phyloP scores from a whole-genome alignment of 2,329 filamentous ascomycete genomes.

The Penicillium paneum region DNA sequence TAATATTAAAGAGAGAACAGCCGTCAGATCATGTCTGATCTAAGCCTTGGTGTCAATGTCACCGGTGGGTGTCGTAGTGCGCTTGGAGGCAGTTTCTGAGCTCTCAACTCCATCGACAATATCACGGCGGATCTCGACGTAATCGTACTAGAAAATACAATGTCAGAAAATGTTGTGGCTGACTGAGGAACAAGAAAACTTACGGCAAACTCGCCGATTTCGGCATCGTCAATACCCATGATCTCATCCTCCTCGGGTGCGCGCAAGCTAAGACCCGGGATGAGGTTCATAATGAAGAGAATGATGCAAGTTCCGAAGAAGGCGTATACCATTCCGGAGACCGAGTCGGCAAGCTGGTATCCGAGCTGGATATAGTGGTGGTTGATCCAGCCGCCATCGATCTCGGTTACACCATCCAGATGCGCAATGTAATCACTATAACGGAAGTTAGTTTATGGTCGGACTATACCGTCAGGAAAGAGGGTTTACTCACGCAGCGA shows the following conservation, averaged over 20 bases:
- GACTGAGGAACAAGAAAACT: conserved; percentile 26
- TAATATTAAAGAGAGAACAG: conserved; percentile 8
- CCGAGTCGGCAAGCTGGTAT: conserved; percentile 79
- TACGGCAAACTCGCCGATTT: conserved; percentile 88
- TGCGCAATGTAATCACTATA: conserved; percentile 71
- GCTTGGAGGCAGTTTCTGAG: conserved; percentile 29
- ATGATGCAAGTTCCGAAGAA: conserved; percentile 76
- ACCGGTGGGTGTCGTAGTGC: conserved; percentile 27
- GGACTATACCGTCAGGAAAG: background rate
- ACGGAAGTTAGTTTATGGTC: conserved; percentile 9
- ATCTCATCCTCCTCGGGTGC: conserved; percentile 75
- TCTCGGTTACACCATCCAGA: conserved; percentile 67
- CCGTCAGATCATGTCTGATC: background rate
- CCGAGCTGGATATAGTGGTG: conserved; percentile 78
- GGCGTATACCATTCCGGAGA: conserved; percentile 72
- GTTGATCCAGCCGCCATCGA: conserved; percentile 78
- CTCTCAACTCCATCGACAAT: conserved; percentile 50
- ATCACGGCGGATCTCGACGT: conserved; percentile 77
- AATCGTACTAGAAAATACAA: conserved; percentile 64
- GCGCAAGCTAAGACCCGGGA: conserved; percentile 72
- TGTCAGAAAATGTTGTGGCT: background rate
- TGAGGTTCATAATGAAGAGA: conserved; percentile 73
- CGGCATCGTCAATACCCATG: conserved; percentile 80
- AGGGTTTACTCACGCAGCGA: conserved; percentile 60
- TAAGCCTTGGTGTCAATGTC: conserved; percentile 29